phyloP scores from a whole-genome alignment of 2,329 filamentous ascomycete genomes.

The Pseudogymnoascus sp. region DNA sequence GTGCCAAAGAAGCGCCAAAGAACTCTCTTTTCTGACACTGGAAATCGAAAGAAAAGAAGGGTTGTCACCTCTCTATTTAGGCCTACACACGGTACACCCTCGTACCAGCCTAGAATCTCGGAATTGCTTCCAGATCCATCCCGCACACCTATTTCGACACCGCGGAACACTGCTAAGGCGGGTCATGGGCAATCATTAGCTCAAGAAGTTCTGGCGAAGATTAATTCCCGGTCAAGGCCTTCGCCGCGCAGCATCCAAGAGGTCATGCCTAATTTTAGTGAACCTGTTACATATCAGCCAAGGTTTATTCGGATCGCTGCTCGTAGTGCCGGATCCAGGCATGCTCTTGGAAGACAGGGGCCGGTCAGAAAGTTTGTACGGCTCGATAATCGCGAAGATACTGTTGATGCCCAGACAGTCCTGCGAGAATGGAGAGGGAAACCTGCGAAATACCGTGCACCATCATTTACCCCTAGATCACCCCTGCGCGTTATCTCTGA shows the following conservation, averaged over 20 bases:
- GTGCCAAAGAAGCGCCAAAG: conserved; percentile 21
- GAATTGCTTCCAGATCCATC: conserved; percentile 17
- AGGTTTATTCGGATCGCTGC: conserved; percentile 53
- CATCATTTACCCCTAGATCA: background rate
- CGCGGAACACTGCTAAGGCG: background rate
- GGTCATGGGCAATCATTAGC: background rate
- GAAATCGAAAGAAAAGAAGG: conserved; percentile 17
- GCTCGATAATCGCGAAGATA: conserved; percentile 52
- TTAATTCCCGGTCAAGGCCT: background rate
- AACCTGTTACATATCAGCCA: conserved; percentile 31
- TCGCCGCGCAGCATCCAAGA: background rate
- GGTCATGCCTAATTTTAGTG: conserved; percentile 6
- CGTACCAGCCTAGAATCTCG: conserved; percentile 23
- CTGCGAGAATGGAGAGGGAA: conserved; percentile 47
- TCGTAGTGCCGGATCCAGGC: conserved; percentile 42
- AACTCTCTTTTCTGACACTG: background rate
- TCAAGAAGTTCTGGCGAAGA: background rate
- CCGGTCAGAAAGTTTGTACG: conserved; percentile 49
- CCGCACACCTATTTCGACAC: background rate
- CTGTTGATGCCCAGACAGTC: conserved; percentile 46
- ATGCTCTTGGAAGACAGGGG: conserved; percentile 44
- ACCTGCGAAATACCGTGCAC: conserved; percentile 33
- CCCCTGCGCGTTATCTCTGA: background rate
- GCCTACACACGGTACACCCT: background rate
- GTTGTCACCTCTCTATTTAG: conserved; percentile 11